phyloP scores from a whole-genome alignment of 2,329 filamentous ascomycete species.

The Diplodia seriata region DNA sequence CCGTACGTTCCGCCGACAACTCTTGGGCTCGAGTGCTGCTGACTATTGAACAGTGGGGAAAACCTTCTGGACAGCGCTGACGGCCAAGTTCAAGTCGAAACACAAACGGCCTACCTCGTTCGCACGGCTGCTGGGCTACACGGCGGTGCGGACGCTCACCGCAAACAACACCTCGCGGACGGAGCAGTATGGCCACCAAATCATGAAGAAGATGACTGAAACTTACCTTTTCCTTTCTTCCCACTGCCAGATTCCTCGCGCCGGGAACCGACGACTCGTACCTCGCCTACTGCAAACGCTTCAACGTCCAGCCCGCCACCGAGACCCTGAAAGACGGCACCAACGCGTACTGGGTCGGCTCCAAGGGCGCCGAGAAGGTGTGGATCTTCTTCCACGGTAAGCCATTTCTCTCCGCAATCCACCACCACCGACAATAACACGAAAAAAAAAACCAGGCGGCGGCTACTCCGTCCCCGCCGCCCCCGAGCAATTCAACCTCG shows the following conservation, averaged over 20 bases:
- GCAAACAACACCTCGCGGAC: slow-evolving; percentile 6
- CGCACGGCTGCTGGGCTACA: slow-evolving; percentile 5
- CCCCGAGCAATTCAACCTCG: slow-evolving; percentile 12
- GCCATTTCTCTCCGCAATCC: not conserved
- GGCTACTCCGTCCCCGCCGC: slow-evolving; percentile 27
- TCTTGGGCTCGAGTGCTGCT: not conserved
- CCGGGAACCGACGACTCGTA: slow-evolving; percentile 20
- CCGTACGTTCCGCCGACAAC: not conserved
- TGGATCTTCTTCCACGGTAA: slow-evolving; percentile 27
- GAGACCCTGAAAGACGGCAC: slow-evolving; percentile 30
- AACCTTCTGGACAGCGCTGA: slow-evolving; percentile 10
- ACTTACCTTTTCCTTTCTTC: not conserved
- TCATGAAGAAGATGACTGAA: not conserved
- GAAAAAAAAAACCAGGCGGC: slow-evolving; percentile 10
- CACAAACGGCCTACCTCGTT: slow-evolving; percentile 15
- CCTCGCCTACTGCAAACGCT: slow-evolving; percentile 14
- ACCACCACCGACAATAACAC: not conserved
- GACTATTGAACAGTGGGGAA: not conserved
- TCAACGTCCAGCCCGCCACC: slow-evolving; percentile 11
- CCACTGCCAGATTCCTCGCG: not conserved
- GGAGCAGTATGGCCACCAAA: slow-evolving; percentile 7
- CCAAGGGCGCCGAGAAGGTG: slow-evolving; percentile 17
- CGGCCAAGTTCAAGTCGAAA: slow-evolving; percentile 7
- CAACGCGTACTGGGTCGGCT: slow-evolving; percentile 27
- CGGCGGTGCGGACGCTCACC: not conserved